These are phyloP conservation scores for Xylaria sp. DNA, from an alignment of 2,329 filamentous ascomycete genomes.

Conservation along the genomic window DNA sequence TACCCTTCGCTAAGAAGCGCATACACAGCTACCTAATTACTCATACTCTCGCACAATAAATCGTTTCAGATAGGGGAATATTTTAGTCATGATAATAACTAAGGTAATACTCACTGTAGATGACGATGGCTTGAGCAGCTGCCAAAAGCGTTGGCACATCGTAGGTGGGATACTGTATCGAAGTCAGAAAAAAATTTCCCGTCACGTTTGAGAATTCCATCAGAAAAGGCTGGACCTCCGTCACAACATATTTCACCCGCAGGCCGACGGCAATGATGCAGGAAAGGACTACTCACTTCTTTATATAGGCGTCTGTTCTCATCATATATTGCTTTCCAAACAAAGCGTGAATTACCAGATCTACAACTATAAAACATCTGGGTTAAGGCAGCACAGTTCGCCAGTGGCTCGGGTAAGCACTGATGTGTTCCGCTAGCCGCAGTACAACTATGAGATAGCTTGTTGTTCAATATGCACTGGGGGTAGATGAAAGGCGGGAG, in stretches of 20 bases:
- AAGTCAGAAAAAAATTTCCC: not conserved
- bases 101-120: slow-evolving; percentile 21
- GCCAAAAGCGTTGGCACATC: slow-evolving; percentile 25
- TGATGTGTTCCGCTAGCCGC: slow-evolving; percentile 40
- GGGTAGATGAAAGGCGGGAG: slow-evolving; percentile 49
- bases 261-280: not conserved
- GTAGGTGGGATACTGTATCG: slow-evolving; percentile 9
- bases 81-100: not conserved
- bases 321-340: slow-evolving; percentile 45
- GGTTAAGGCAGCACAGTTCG: slow-evolving; percentile 44
- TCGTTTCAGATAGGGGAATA: not conserved
- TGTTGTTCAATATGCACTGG: slow-evolving; percentile 39
- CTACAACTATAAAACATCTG: slow-evolving; percentile 42
- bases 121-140: slow-evolving; percentile 11
- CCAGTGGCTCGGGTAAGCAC: slow-evolving; percentile 44
- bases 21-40: not conserved
- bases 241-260: not conserved
- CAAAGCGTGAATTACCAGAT: slow-evolving; percentile 38
- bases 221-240: not conserved
- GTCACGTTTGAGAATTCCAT: not conserved
- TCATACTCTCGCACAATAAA: not conserved
- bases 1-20: slow-evolving; percentile 11
- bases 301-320: slow-evolving; percentile 38
- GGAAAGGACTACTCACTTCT: slow-evolving; percentile 30
- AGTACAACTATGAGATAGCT: slow-evolving; percentile 26